Conservation (phyloP, 2,329 filamentous ascomycete genomes). For the Cladobotryum protrusum region DNA sequence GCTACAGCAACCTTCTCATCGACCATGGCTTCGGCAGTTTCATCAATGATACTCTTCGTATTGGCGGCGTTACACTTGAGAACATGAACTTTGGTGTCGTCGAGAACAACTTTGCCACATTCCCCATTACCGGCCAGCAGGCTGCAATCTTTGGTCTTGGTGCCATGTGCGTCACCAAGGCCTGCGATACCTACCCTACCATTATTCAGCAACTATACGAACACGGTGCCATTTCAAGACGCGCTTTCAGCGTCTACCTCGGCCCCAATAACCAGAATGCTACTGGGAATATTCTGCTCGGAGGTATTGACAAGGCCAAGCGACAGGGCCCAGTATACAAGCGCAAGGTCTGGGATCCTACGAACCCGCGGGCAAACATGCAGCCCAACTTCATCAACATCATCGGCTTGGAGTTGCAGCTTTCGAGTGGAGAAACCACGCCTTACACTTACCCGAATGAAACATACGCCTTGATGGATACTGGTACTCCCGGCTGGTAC, state of each 20-base stretch:
- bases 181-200: conserved; percentile 6
- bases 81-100: conserved; percentile 11
- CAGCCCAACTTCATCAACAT: conserved; percentile 9
- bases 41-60: conserved; percentile 11
- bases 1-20: conserved; percentile 10
- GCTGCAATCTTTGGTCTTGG: conserved; percentile 12
- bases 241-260: conserved; percentile 12
- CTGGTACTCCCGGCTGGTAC: conserved; percentile 8
- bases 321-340: conserved; percentile 9
- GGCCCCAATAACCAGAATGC: conserved; percentile 9
- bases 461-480: conserved; percentile 8
- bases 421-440: not conserved
- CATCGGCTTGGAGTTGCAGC: conserved; percentile 1
- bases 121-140: conserved; percentile 4
- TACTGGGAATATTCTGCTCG: conserved; percentile 6
- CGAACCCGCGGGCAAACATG: not conserved
- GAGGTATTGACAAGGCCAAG: conserved; percentile 12
- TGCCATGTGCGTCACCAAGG: conserved; percentile 6
- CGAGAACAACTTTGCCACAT: conserved; percentile 3
- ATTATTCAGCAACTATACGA: conserved; percentile 11
- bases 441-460: conserved; percentile 7
- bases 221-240: conserved; percentile 4
- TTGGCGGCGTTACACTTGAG: conserved; percentile 5
- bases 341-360: conserved; percentile 5
- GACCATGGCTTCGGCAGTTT: conserved; percentile 10